Evolutionary conservation across 352 stramenopile species (phyloP).

Genomic region (Globisporangium megalacanthum): DNA sequence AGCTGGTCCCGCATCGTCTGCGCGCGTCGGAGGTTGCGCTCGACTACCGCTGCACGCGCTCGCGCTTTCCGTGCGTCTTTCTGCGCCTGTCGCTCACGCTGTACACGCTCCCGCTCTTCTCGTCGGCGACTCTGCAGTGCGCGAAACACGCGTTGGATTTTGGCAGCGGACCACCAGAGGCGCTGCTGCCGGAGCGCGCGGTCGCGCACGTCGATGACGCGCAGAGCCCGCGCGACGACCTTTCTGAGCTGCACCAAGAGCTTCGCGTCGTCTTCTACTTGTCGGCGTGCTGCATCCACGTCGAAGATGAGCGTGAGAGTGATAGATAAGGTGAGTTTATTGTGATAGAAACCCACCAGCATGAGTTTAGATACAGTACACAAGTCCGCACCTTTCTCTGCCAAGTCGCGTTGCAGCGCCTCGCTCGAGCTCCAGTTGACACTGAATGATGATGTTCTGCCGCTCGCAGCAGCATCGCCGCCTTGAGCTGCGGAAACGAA

Average conservation of each 20-base stretch:
- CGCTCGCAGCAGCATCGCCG: background rate
- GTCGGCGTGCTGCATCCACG: constrained; percentile 18
- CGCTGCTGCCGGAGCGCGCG: constrained; percentile 18
- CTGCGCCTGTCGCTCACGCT: constrained; percentile 18
- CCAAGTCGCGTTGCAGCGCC: constrained; percentile 38
- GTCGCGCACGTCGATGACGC: constrained; percentile 17
- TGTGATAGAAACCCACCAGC: background rate
- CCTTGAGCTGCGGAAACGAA: background rate
- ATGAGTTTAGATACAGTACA: background rate
- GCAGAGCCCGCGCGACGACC: constrained; percentile 16
- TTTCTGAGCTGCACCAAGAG: constrained; percentile 29
- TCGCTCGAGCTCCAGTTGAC: constrained; percentile 57
- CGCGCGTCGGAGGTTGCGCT: constrained; percentile 36
- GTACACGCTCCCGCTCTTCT: constrained; percentile 13
- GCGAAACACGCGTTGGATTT: constrained; percentile 31
- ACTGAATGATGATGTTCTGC: constrained; percentile 20
- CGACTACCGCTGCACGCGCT: constrained; percentile 29
- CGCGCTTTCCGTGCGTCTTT: constrained; percentile 25
- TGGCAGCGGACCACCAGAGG: constrained; percentile 21
- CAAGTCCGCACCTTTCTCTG: constrained; percentile 26
- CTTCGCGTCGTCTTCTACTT: constrained; percentile 29
- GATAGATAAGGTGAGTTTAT: background rate
- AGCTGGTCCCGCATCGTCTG: constrained; percentile 27
- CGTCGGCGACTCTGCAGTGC: constrained; percentile 7
- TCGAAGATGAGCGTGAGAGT: too few relatives aligned